Evolutionary conservation across 2,329 filamentous ascomycete species (phyloP), one percentile per base, ranked within the genome.

Genomic region (Ascochyta koolunga): DNA sequence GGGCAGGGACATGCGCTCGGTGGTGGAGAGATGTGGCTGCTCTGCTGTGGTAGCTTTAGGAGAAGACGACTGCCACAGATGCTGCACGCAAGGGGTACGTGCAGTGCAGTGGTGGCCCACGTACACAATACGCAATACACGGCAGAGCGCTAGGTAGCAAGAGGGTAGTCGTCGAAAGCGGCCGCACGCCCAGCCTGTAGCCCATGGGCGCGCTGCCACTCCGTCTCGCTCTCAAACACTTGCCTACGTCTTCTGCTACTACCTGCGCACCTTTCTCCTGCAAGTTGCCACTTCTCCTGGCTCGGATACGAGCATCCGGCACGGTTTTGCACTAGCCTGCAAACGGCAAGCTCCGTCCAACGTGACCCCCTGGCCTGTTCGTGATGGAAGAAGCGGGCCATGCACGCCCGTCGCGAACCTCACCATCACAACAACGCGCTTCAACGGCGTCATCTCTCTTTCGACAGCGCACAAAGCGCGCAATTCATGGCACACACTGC

Each of bases 51-150:
- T 21, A 40, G 36, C 51, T 44, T 51, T 43, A 55, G 38, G 38
- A 58, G 53, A 49, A 29, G 44, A 58, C 54, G 48, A 61, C 61
- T 56, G 55, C 51, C 51, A 54, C 51, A 54, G 64, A 66, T 64
- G 60, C 56, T 64, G 60, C 56, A 64, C 58, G 62, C 67, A 67
- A 66, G 64, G 68, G 63, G 64, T 56, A 54, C 59, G 58, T 62
- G 61, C 59, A 62, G 60, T n/a, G n/a, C n/a, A n/a, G n/a, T n/a
- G n/a, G n/a, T 38, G 27, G 38, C 33, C 44, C 39, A 54, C 50
- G 33, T 48, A n/a, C n/a, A n/a, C n/a, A n/a, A n/a, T n/a, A n/a
- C n/a, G n/a, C n/a, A n/a, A n/a, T 40, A 21, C 33, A 37, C 39
- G 8, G 38, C 39, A 48, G 43, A 25, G 43, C 38, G 50, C 50